Evolutionary conservation across 78 protist genomes (phyloP), one percentile per base, ranked within the genome.

Genomic region (Cavenderia fasciculata): DNA sequence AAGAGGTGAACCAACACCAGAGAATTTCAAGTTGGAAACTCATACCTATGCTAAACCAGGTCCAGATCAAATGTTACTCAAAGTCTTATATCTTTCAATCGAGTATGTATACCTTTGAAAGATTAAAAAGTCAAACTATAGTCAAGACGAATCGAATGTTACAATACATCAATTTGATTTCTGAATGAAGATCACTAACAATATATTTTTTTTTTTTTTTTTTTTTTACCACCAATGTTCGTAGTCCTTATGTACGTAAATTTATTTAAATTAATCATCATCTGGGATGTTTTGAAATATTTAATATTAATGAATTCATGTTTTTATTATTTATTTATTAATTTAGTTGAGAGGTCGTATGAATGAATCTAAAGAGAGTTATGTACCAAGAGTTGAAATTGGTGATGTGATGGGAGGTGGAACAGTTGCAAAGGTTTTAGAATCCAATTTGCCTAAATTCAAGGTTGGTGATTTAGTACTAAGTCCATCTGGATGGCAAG

Each of bases 321-420:
- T n/a, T n/a, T n/a, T n/a, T n/a, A n/a, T n/a, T n/a, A n/a, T n/a
- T n/a, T n/a, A n/a, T n/a, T n/a, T n/a, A n/a, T n/a, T n/a, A n/a
- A n/a, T 14, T 18, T 49, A 49, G 27, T 14, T 49, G 61, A 52
- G 88, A 57, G 78, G 77, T 31, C 41, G 78, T 43, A 82, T 82
- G 73, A 29, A 29, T 52, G 12, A 12, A 1, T 12, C 23, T 11
- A 49, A 49, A 14, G 34, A 65, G 31, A 34, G 52, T n/a, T 77
- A 65, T 77, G 41, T 25, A 1, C 16, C 46, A 51, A 21, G 63
- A 29, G 46, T 29, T 51, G 40, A 74, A 31, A 47, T 54, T 52
- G 46, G 31, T 41, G 69, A 82, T 12, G 75, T 59, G n/a, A 63
- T 82, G 5, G 0, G 2, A 27, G 56, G 70, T 4, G 41, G 18